Conservation (phyloP, 202 grass and related monocot species). For the Sporobolus alterniflorus region DNA sequence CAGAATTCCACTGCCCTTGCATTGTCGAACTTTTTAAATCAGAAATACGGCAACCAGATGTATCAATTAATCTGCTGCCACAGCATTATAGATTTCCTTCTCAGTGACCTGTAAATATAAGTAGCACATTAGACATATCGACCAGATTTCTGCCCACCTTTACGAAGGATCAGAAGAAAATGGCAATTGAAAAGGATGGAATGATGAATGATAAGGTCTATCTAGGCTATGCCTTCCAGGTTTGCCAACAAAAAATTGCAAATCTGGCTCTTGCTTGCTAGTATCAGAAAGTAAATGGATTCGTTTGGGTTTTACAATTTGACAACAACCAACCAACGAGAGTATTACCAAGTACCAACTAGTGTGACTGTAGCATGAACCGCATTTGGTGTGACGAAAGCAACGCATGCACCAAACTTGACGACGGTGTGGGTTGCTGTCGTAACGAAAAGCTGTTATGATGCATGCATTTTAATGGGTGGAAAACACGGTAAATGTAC, state of each 20-base stretch:
- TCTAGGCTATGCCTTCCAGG: background rate
- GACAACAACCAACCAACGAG: slow-evolving; percentile 10
- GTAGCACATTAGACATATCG: slow-evolving; percentile 1
- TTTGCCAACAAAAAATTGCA: background rate
- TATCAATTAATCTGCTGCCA: slow-evolving; percentile 21
- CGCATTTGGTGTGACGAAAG: slow-evolving; percentile 43
- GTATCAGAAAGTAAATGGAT: slow-evolving; percentile 1
- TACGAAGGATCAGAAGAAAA: background rate
- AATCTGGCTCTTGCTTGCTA: background rate
- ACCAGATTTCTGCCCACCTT: background rate
- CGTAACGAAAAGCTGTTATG: slow-evolving; percentile 45
- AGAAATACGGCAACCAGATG: background rate
- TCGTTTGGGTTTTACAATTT: slow-evolving; percentile 7
- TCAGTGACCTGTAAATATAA: slow-evolving; percentile 3
- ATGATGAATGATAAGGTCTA: background rate
- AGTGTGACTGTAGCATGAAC: slow-evolving; percentile 2
- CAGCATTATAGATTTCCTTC: slow-evolving; percentile 26
- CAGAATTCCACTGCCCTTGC: slow-evolving; percentile 86
- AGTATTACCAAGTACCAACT: slow-evolving; percentile 1
- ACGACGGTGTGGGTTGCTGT: slow-evolving; percentile 44
- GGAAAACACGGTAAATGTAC: slow-evolving; percentile 45
- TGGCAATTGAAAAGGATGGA: background rate
- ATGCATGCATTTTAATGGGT: slow-evolving; percentile 53
- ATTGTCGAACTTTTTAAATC: slow-evolving; percentile 48
- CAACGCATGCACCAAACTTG: slow-evolving; percentile 39